A percentile compares a stretch with the other conserved stretches of the same genome.
phyloP scores from a whole-genome alignment of 1,284 basidiomycete genomes.

The Pseudozyma tsukubaensis region DNA sequence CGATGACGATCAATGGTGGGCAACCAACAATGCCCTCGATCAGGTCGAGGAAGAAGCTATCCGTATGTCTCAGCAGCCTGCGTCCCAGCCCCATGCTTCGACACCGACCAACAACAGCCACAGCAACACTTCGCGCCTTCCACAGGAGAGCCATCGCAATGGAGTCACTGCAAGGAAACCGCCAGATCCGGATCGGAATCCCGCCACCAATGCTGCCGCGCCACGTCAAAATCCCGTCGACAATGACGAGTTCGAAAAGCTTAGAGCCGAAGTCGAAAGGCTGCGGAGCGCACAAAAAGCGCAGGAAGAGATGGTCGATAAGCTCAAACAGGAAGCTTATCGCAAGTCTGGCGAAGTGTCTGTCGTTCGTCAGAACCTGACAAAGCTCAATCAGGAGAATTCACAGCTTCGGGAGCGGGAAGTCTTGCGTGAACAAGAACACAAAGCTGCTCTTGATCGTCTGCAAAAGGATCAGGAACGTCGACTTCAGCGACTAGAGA shows the following conservation, averaged over 20 bases:
- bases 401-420: conserved; percentile 48
- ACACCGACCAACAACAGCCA: neutral
- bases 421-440: conserved; percentile 45
- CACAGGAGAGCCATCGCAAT: no score
- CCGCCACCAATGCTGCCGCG: neutral
- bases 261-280: conserved; percentile 37
- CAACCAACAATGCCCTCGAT: conserved; percentile 38
- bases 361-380: conserved; percentile 57
- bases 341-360: conserved; percentile 57
- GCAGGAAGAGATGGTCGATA: conserved; percentile 46
- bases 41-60: conserved; percentile 48
- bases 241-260: conserved; percentile 19
- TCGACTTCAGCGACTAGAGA: conserved; percentile 53
- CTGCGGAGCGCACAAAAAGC: conserved; percentile 36
- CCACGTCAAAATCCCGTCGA: neutral
- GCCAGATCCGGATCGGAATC: conserved; percentile 13
- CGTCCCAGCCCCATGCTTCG: conserved; percentile 14
- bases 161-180: conserved; percentile 6
- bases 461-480: conserved; percentile 52
- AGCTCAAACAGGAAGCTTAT: conserved; percentile 46
- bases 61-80: conserved; percentile 49
- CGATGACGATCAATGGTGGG: conserved; percentile 50
- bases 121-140: neutral
- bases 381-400: conserved; percentile 51
- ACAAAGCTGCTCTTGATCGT: conserved; percentile 41